Conservation (phyloP, 2,329 filamentous ascomycete species). For the Fusarium incarnatum region DNA sequence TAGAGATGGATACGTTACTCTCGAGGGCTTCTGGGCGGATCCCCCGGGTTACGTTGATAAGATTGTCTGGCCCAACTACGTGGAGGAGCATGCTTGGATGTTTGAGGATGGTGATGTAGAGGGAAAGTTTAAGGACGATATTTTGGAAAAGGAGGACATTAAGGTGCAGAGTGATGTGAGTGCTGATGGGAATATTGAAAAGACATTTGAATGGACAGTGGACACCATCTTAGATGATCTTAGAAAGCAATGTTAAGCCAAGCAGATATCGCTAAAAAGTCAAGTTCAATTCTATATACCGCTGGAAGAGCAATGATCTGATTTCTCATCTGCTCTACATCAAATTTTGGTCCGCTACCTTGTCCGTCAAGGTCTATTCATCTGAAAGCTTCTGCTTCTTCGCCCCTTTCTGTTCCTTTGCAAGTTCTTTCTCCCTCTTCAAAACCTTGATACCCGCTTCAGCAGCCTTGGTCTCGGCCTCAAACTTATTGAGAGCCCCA, state of each 20-base stretch:
- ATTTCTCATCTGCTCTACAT: not conserved
- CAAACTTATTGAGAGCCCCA: slow-evolving; percentile 61
- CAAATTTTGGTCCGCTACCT: not conserved
- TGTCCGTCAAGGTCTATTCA: not conserved
- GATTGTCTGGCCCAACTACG: slow-evolving; percentile 97
- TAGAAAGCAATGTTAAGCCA: slow-evolving; percentile 44
- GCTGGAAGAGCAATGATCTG: not conserved
- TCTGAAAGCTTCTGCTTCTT: not conserved
- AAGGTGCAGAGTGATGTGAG: slow-evolving; percentile 60
- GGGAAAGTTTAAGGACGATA: slow-evolving; percentile 61
- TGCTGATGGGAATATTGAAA: slow-evolving; percentile 68
- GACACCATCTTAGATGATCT: slow-evolving; percentile 66
- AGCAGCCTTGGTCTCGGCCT: slow-evolving; percentile 68
- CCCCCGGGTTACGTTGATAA: slow-evolving; percentile 94
- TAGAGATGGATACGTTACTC: slow-evolving; percentile 80
- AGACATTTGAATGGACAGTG: slow-evolving; percentile 76
- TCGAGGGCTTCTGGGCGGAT: slow-evolving; percentile 94
- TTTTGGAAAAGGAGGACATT: slow-evolving; percentile 59
- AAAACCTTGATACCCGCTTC: slow-evolving; percentile 59
- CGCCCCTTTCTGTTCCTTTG: not conserved
- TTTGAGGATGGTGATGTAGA: slow-evolving; percentile 78
- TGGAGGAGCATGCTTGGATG: slow-evolving; percentile 81
- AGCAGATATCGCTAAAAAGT: not conserved
- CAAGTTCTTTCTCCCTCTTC: slow-evolving; percentile 36
- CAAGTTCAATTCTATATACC: not conserved